phyloP scores from a whole-genome alignment of 345 rosid species.

The Eucalyptus marginata region DNA sequence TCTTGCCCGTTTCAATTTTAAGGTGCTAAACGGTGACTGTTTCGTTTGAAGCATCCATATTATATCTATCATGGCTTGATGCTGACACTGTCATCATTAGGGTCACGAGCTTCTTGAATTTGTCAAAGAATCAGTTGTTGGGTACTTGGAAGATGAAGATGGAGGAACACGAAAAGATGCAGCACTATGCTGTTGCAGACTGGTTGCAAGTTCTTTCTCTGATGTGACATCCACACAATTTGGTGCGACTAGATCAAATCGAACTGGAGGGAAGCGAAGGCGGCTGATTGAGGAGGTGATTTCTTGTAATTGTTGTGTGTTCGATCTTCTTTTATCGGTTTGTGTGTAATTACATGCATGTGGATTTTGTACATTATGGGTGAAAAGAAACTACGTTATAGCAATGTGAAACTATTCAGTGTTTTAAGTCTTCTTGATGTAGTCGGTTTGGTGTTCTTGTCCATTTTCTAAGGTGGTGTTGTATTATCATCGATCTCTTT shows the following conservation, averaged over 20 bases:
- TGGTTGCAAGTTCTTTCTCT: constrained; percentile 76
- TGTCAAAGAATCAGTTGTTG: constrained; percentile 81
- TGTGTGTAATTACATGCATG: not conserved
- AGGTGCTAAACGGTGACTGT: constrained; percentile 20
- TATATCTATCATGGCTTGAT: not conserved
- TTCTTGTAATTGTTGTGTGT: not conserved
- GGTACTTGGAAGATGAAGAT: constrained; percentile 83
- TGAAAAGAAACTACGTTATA: not conserved
- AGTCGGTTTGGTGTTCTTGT: not conserved
- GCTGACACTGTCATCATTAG: not conserved
- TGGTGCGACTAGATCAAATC: constrained; percentile 56
- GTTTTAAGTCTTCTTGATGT: not conserved
- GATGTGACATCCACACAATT: constrained; percentile 29
- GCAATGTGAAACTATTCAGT: not conserved
- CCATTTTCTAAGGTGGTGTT: not conserved
- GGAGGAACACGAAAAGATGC: constrained; percentile 81
- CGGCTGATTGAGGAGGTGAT: constrained; percentile 82
- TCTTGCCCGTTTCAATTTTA: constrained; percentile 85
- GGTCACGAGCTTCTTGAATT: constrained; percentile 77
- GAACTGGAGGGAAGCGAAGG: constrained; percentile 67
- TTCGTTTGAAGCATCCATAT: not conserved
- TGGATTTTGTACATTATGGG: not conserved
- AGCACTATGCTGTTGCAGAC: constrained; percentile 80
- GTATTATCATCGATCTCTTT: not conserved
- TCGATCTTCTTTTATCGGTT: not conserved